A percentile compares a stretch with the other conserved stretches of the same genome.
Evolutionary conservation across 192 early-diverging fungal genomes (phyloP).

Genomic region (Funneliformis mosseae): DNA sequence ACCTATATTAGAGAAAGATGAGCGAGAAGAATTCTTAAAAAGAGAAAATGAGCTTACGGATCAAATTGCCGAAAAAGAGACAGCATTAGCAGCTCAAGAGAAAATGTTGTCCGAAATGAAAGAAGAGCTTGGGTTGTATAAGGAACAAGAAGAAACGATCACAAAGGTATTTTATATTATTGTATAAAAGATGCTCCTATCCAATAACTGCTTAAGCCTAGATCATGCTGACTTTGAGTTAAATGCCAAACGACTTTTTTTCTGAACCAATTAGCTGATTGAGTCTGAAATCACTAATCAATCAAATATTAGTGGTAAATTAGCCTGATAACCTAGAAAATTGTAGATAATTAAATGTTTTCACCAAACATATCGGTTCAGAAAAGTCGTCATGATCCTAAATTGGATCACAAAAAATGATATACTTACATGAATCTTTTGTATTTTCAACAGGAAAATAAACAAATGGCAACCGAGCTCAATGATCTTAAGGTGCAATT

Average conservation of each 20-base stretch:
- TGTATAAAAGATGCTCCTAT: background rate
- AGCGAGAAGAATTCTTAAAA: conserved; percentile 91
- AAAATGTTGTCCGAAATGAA: conserved; percentile 62
- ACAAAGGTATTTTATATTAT: conserved; percentile 31
- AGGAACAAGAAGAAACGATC: conserved; percentile 59
- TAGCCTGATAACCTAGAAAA: too few species aligned
- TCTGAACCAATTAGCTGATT: too few species aligned
- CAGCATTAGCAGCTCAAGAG: conserved; percentile 67
- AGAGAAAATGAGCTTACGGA: conserved; percentile 97
- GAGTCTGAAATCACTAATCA: too few species aligned
- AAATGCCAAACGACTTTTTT: too few species aligned
- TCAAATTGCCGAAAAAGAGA: conserved; percentile 89
- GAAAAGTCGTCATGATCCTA: too few species aligned
- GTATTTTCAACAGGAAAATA: conserved; percentile 61
- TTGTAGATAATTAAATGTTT: too few species aligned
- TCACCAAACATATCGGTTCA: too few species aligned
- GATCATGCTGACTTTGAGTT: too few species aligned
- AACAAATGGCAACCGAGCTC: conserved; percentile 67
- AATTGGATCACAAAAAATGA: too few species aligned
- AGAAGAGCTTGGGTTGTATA: conserved; percentile 74
- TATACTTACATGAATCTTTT: background rate
- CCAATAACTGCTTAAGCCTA: too few species aligned
- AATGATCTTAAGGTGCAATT: conserved; percentile 81
- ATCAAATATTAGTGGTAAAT: too few species aligned
- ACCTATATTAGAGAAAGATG: conserved; percentile 78